These are phyloP conservation scores for Pythium vanterpoolii DNA, from an alignment of 352 stramenopile species.

Conservation along the genomic window DNA sequence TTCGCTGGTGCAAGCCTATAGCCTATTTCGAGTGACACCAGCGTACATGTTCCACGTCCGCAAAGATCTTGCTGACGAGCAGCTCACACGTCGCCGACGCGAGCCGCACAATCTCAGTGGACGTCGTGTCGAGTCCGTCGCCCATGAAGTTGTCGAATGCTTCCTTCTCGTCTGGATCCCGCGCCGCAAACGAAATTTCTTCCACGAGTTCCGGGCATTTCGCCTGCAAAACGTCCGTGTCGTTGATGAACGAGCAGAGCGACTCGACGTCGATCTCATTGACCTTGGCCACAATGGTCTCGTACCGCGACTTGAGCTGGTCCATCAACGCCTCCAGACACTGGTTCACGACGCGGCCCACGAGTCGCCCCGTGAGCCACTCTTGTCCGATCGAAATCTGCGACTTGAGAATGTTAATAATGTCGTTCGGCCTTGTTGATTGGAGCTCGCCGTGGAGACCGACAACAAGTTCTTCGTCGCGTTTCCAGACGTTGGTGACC, in stretches of 20 bases:
- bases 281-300: slow-evolving; percentile 44
- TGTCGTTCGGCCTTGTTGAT: slow-evolving; percentile 80
- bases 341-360: slow-evolving; percentile 64
- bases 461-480: slow-evolving; percentile 65
- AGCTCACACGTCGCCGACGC: slow-evolving; percentile 59
- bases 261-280: slow-evolving; percentile 56
- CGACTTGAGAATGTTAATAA: slow-evolving; percentile 85
- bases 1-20: background rate
- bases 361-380: slow-evolving; percentile 62
- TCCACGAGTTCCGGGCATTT: slow-evolving; percentile 83
- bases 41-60: slow-evolving; percentile 66
- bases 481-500: slow-evolving; percentile 85
- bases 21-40: background rate
- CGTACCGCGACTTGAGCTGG: slow-evolving; percentile 68
- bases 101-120: slow-evolving; percentile 79
- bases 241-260: slow-evolving; percentile 88
- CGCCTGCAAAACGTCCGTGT: slow-evolving; percentile 75
- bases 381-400: slow-evolving; percentile 85
- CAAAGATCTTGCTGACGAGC: slow-evolving; percentile 75
- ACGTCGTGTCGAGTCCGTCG: slow-evolving; percentile 68
- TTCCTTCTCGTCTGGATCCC: slow-evolving; percentile 68
- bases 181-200: slow-evolving; percentile 78
- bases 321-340: slow-evolving; percentile 73
- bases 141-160: slow-evolving; percentile 75
- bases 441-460: slow-evolving; percentile 60